Base-by-base conservation (phyloP, 2,329 filamentous ascomycete genomes). In the Xylogone sp. region DNA sequence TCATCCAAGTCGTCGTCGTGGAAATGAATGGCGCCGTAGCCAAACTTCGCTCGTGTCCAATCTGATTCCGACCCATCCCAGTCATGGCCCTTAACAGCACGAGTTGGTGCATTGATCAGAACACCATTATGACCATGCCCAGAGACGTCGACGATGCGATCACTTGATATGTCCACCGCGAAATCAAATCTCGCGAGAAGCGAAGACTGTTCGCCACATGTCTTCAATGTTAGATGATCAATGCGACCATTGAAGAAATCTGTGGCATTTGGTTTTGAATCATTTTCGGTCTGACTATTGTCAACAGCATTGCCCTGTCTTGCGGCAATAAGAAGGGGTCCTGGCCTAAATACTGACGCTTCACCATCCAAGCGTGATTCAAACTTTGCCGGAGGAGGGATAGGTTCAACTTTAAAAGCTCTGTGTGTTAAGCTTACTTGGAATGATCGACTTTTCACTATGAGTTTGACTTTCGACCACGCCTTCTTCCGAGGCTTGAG, bases 1-100 rank as follows among this genome's bases (percentile, higher is more conserved):
- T 70, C 68, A 52, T 70, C 68, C 7, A 69, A 49, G 49, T 70
- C 68, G 46, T 70, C 68, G 19, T 70, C 68, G 50, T 70, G 68
- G 53, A 70, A 70, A 49, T 70, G 68, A 42, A 70, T 70, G 1
- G 68, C 68, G 7, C 68, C 67, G 48, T 68, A 69, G 1, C 67
- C 68, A 29, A 61, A 66, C 22, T 55, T 57, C 1, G 68, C 66
- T 21, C 59, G 53, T 20, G 61, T 69, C 68, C 68, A 70, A 48
- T 65, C 62, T 3, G 50, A 46, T 39, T 66, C 60, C 12, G 56
- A 57, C 3, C 58, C 64, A 44, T 70, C 65, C 62, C 64, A 70
- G 51, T 69, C 57, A 45, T 68, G 51, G 3, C 68, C 65, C 20
- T 56, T 64, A 16, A 70, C 64, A 1, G 59, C 68, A 9, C 68